A percentile compares a stretch with the other conserved stretches of the same genome.
phyloP scores from a whole-genome alignment of 768 basidiomycete genomes.

The Erythrobasidium yunnanense region DNA sequence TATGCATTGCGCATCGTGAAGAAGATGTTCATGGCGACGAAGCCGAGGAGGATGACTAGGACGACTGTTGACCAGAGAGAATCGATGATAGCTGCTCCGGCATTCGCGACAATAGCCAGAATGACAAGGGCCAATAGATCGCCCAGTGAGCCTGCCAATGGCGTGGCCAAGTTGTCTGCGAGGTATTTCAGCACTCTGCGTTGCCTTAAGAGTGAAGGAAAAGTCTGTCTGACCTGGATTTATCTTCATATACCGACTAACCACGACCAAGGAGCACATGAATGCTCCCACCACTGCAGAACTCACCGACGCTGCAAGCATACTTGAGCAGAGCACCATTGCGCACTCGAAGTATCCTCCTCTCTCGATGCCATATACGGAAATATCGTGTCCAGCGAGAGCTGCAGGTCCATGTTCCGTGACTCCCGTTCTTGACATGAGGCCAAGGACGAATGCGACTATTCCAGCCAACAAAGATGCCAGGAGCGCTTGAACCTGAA shows the following conservation, averaged over 20 bases:
- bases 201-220: not conserved
- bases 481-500: conserved; percentile 85
- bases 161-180: conserved; percentile 87
- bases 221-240: conserved; percentile 60
- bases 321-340: conserved; percentile 47
- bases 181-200: not conserved
- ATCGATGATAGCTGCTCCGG: conserved; percentile 5
- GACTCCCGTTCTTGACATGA: conserved; percentile 38
- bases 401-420: conserved; percentile 15
- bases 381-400: conserved; percentile 19
- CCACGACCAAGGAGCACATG: conserved; percentile 72
- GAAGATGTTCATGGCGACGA: conserved; percentile 50
- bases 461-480: conserved; percentile 79
- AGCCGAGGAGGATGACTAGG: conserved; percentile 45
- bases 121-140: conserved; percentile 82
- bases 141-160: conserved; percentile 81
- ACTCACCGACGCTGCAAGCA: conserved; percentile 52
- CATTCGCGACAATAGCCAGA: conserved; percentile 49
- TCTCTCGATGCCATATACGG: conserved; percentile 23
- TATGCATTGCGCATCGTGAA: conserved; percentile 57
- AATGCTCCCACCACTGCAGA: conserved; percentile 76
- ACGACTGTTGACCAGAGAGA: conserved; percentile 57
- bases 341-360: conserved; percentile 43
- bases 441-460: conserved; percentile 61
- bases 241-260: conserved; percentile 61